Conservation (phyloP, 2,329 filamentous ascomycete genomes). For the Xylariales sp. region DNA sequence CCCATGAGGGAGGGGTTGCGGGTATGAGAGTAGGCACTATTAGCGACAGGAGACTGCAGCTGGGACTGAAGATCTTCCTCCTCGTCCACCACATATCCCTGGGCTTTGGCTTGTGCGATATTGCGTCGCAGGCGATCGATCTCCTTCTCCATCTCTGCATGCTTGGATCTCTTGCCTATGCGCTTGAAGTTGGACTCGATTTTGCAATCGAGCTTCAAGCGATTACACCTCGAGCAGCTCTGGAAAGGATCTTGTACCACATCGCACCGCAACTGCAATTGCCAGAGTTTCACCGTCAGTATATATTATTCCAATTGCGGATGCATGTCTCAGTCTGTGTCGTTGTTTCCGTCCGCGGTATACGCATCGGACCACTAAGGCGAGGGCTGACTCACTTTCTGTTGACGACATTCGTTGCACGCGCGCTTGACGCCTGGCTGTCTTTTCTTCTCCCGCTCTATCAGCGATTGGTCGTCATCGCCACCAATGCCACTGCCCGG, state of each 20-base stretch:
- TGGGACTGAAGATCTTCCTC: conserved; percentile 51
- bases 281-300: conserved; percentile 1
- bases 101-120: conserved; percentile 54
- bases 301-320: not conserved
- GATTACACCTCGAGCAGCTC: conserved; percentile 71
- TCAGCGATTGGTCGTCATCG: conserved; percentile 52
- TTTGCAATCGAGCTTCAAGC: conserved; percentile 76
- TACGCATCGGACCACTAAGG: too few species aligned
- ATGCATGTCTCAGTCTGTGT: conserved; percentile 8
- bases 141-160: conserved; percentile 83
- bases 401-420: conserved; percentile 80
- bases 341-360: too few species aligned
- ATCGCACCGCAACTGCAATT: conserved; percentile 69
- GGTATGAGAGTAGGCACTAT: conserved; percentile 54
- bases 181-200: conserved; percentile 87
- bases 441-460: conserved; percentile 55
- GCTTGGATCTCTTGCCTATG: conserved; percentile 74
- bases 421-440: conserved; percentile 71
- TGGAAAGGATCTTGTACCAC: conserved; percentile 77
- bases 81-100: conserved; percentile 51
- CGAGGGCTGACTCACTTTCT: conserved; percentile 75
- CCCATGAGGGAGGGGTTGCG: conserved; percentile 62
- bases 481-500: conserved; percentile 48
- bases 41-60: conserved; percentile 55
- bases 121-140: conserved; percentile 64